These are phyloP conservation scores for Sporothrix inflata DNA, from an alignment of 2,329 filamentous ascomycete species.

Conservation along the genomic window DNA sequence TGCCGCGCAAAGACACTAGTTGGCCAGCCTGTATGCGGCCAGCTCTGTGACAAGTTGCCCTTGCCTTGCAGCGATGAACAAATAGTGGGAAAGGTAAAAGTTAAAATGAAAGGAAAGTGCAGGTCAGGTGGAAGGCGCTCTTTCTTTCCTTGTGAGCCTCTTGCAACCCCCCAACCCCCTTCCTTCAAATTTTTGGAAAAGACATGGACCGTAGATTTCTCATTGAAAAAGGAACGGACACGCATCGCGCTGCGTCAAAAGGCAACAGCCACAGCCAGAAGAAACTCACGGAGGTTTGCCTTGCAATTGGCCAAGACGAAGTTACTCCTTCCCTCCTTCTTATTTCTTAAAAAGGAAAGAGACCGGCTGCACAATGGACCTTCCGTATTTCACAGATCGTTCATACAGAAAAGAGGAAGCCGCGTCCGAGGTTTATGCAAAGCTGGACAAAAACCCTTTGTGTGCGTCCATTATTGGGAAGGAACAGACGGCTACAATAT, in stretches of 20 bases:
- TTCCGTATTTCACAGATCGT: not conserved
- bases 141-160: too few relatives aligned
- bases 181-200: too few relatives aligned
- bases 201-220: too few relatives aligned
- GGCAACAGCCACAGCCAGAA: too few relatives aligned
- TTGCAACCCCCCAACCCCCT: too few relatives aligned
- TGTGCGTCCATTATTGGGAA: not conserved
- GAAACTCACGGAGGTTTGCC: too few relatives aligned
- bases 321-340: constrained; percentile 11
- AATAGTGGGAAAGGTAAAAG: not conserved
- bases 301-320: not conserved
- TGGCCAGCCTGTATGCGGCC: not conserved
- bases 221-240: too few relatives aligned
- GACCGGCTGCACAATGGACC: not conserved
- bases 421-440: too few relatives aligned
- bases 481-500: not conserved
- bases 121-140: too few relatives aligned
- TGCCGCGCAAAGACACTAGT: constrained; percentile 19
- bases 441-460: too few relatives aligned
- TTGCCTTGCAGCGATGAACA: constrained; percentile 15
- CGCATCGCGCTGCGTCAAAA: too few relatives aligned
- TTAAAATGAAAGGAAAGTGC: not conserved
- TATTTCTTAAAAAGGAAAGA: not conserved
- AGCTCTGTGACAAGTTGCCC: constrained; percentile 15
- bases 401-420: not conserved